phyloP scores from a whole-genome alignment of 441 rosid species.

The Biscutella laevigata region DNA sequence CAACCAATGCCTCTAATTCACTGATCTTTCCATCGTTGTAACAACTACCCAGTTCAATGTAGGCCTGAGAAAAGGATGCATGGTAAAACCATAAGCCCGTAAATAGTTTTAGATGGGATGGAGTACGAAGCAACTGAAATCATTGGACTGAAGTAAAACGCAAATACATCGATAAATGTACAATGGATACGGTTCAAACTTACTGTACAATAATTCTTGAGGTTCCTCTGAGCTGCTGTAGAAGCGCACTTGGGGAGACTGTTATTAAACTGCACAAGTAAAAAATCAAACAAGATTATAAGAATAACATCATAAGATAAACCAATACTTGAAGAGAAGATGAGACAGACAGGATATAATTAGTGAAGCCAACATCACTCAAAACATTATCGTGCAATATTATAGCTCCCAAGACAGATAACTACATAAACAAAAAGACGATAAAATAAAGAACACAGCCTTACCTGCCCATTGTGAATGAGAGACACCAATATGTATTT shows the following conservation, averaged over 20 bases:
- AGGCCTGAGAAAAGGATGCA: constrained; percentile 43
- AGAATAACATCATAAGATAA: constrained; percentile 10
- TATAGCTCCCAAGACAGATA: neutral
- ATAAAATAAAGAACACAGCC: neutral
- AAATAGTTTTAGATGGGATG: neutral
- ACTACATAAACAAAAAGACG: neutral
- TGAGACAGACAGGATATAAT: neutral
- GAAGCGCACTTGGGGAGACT: constrained; percentile 82
- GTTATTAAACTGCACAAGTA: constrained; percentile 45
- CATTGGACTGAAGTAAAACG: neutral
- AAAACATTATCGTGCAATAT: constrained; percentile 7
- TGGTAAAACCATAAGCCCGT: constrained; percentile 14
- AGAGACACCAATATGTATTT: constrained; percentile 81
- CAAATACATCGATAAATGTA: too few relatives aligned
- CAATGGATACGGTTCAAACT: constrained; percentile 12
- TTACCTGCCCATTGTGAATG: constrained; percentile 76
- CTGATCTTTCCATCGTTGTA: constrained; percentile 55
- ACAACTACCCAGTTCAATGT: constrained; percentile 58
- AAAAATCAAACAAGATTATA: constrained; percentile 15
- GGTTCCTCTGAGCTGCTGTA: constrained; percentile 63
- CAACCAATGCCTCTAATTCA: constrained; percentile 51
- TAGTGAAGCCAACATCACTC: constrained; percentile 3
- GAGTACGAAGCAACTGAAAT: constrained; percentile 1
- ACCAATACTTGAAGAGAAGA: neutral
- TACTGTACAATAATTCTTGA: constrained; percentile 58